phyloP scores from a whole-genome alignment of 2,329 filamentous ascomycete genomes.

The Falciphora oryzae region DNA sequence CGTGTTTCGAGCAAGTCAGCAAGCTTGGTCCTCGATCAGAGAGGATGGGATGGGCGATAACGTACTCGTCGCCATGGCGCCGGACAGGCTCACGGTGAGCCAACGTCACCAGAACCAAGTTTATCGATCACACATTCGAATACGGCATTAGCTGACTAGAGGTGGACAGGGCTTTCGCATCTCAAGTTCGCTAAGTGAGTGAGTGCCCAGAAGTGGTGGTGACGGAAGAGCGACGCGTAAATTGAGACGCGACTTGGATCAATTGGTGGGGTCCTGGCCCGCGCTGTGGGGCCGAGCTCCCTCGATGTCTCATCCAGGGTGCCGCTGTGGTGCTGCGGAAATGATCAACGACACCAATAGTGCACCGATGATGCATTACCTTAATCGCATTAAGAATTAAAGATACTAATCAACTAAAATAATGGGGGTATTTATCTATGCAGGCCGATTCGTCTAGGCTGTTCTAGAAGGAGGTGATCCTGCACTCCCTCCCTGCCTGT shows the following conservation, averaged over 20 bases:
- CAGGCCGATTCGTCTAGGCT: background rate
- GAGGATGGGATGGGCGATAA: background rate
- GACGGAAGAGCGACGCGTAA: conserved; percentile 1
- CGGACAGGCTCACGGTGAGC: background rate
- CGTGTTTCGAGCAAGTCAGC: conserved; percentile 4
- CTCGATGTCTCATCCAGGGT: background rate
- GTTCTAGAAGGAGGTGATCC: background rate
- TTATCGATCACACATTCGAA: background rate
- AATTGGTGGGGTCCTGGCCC: background rate
- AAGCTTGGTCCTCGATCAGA: background rate
- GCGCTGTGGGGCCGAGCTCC: background rate
- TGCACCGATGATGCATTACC: background rate
- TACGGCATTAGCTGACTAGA: background rate
- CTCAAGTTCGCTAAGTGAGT: background rate
- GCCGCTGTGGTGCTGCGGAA: background rate
- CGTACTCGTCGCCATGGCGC: conserved; percentile 30
- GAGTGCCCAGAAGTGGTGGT: background rate
- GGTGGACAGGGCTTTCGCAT: background rate
- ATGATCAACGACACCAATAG: background rate
- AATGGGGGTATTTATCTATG: background rate
- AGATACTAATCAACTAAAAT: background rate
- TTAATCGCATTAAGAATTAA: background rate
- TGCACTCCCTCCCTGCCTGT: background rate
- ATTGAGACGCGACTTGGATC: conserved; percentile 2
- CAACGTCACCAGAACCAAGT: background rate